A percentile compares a stretch with the other conserved stretches of the same genome.
Evolutionary conservation across 441 rosid genomes (phyloP).

Genomic region (Raphanus hybrid): DNA sequence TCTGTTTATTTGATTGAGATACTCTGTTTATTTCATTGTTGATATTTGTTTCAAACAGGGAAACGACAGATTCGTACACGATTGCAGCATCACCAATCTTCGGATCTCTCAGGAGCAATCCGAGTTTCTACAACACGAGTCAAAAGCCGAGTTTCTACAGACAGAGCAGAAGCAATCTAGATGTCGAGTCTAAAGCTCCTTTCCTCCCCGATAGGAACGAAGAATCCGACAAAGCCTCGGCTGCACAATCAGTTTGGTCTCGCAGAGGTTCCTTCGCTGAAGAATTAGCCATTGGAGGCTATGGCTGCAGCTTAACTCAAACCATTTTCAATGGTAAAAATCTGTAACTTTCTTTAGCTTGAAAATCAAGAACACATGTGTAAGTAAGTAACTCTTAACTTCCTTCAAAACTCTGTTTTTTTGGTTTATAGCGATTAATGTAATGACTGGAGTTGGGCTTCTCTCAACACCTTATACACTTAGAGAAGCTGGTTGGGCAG

Average conservation of each 20-base stretch:
- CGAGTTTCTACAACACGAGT: constrained; percentile 40
- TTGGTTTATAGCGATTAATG: constrained; percentile 61
- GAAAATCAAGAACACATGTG: too few relatives aligned
- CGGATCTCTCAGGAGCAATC: constrained; percentile 49
- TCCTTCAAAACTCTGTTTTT: too few relatives aligned
- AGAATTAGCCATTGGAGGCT: constrained; percentile 61
- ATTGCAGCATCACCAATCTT: constrained; percentile 70
- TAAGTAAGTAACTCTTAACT: too few relatives aligned
- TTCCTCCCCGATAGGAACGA: constrained; percentile 58
- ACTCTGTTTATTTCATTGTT: too few relatives aligned
- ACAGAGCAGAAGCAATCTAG: constrained; percentile 53
- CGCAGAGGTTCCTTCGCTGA: constrained; percentile 68
- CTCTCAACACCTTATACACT: constrained; percentile 81
- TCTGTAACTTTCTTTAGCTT: too few relatives aligned
- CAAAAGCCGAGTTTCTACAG: constrained; percentile 42
- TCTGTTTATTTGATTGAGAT: too few relatives aligned
- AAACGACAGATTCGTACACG: constrained; percentile 72
- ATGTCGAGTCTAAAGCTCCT: constrained; percentile 56
- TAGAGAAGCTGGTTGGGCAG: constrained; percentile 82
- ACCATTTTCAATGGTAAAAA: constrained; percentile 58
- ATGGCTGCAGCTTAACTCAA: constrained; percentile 84
- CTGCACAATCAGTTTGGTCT: constrained; percentile 59
- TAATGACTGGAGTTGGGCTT: constrained; percentile 91
- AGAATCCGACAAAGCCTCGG: constrained; percentile 51
- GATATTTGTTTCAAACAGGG: constrained; percentile 30